Base-by-base conservation (phyloP, 1,284 basidiomycete genomes). In the Naganishia sp. region DNA sequence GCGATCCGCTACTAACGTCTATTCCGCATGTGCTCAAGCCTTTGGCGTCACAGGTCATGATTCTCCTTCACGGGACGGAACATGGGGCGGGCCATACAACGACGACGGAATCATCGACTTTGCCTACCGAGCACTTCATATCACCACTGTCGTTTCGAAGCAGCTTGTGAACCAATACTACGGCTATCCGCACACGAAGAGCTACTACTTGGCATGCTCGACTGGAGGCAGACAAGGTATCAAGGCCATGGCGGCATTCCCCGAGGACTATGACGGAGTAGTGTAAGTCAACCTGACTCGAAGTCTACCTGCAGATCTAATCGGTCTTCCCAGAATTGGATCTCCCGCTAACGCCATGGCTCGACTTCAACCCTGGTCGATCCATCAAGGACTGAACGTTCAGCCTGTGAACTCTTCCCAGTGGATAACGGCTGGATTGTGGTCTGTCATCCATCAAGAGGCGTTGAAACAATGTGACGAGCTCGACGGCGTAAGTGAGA, bases 81-180 rank as follows among this genome's bases (percentile, higher is more conserved):
- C 53, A 9, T 55, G 53, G 33, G 63, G 53, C 13, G 59, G 59
- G 15, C 63, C 55, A 5, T 10, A 46, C 5, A 64, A 64, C n/a
- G 53, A 64, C 46, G 55, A 64, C 45, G 63, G 53, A 10, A 55
- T 55, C 11, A 56, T 64, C 54, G 63, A 64, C n/a, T 64, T 64
- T 43, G 63, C 53, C 21, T 64, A 56, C n/a, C 63, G 63, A 28
- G 61, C 63, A 21, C 44, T 64, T 31, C 63, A 64, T 23, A 6
- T 56, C 25, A 64, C 63, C 2, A 64, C 63, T 21, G 64, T 65
- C 18, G 48, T 46, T 3, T 45, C 64, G 6, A 55, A 65, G 49
- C 6, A 23, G 11, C 42, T 61, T 2, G 48, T 49, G 7, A n/a
- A 48, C 9, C 46, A 57, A 23, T 65, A 57, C 55, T 61, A 61